phyloP scores from a whole-genome alignment of 345 rosid species.

The Firmiana major region DNA sequence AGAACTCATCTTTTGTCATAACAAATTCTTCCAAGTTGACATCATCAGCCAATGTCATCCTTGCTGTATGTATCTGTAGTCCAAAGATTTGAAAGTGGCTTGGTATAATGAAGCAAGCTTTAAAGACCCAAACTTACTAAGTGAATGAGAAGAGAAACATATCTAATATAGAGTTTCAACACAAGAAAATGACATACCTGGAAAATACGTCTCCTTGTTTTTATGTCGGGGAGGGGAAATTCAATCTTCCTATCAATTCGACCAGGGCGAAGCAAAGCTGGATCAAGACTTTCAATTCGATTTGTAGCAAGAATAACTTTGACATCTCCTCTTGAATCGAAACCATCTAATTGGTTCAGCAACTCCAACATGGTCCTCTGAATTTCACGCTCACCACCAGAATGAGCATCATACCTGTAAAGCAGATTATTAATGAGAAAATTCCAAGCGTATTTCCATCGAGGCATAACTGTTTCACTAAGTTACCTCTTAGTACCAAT shows the following conservation, averaged over 20 bases:
- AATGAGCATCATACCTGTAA: constrained; percentile 81
- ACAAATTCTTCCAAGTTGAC: constrained; percentile 98
- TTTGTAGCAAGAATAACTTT: constrained; percentile 97
- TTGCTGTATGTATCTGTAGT: constrained; percentile 83
- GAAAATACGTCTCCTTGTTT: constrained; percentile 95
- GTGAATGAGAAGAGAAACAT: not conserved
- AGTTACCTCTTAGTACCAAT: constrained; percentile 88
- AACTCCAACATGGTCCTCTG: constrained; percentile 98
- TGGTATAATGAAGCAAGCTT: not conserved
- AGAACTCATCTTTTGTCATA: constrained; percentile 96
- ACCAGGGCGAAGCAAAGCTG: constrained; percentile 95
- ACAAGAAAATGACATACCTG: constrained; percentile 42
- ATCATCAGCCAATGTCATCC: constrained; percentile 95
- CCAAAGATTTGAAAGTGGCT: not conserved
- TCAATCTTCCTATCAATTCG: constrained; percentile 94
- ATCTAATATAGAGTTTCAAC: not conserved
- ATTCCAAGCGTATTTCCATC: not conserved
- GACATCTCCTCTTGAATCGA: constrained; percentile 96
- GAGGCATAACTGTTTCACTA: not conserved
- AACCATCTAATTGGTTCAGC: constrained; percentile 92
- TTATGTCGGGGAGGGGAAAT: constrained; percentile 95
- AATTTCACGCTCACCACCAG: constrained; percentile 98
- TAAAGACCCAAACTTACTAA: not conserved
- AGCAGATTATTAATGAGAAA: not conserved
- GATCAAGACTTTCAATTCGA: constrained; percentile 94